phyloP scores from a whole-genome alignment of 2,329 filamentous ascomycete genomes.

The Beauveria australis region DNA sequence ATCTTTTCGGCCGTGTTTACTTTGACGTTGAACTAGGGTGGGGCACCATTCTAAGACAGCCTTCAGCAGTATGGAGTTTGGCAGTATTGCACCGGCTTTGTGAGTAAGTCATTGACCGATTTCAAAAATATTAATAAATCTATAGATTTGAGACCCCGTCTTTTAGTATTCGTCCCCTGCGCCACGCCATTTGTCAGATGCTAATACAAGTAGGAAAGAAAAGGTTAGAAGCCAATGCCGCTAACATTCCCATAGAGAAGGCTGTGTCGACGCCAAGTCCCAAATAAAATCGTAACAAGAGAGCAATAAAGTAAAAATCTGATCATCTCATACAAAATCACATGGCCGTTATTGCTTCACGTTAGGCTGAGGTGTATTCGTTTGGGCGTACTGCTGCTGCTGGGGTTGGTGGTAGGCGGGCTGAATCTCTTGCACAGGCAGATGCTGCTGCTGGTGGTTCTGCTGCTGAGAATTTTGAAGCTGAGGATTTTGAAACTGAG shows the following conservation, averaged over 20 bases:
- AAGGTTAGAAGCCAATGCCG: not conserved
- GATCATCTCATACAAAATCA: not conserved
- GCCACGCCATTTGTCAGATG: not conserved
- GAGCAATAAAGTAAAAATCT: not conserved
- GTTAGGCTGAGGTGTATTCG: not conserved
- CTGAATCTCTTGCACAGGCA: constrained; percentile 7
- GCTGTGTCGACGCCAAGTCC: not conserved
- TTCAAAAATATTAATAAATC: not conserved
- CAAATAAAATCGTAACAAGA: not conserved
- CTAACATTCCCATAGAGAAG: not conserved
- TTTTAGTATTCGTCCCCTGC: not conserved
- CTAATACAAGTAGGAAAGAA: not conserved
- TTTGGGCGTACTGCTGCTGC: not conserved
- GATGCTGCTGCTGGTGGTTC: not conserved
- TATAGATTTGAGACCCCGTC: not conserved
- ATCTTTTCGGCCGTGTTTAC: not conserved
- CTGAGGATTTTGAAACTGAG: not conserved
- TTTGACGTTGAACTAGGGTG: not conserved
- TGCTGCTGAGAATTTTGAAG: not conserved
- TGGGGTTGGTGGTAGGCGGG: not conserved
- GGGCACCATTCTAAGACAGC: not conserved
- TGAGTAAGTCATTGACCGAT: too few species aligned
- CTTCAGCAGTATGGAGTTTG: too few species aligned
- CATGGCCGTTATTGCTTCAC: not conserved
- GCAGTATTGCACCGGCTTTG: too few species aligned